These are phyloP conservation scores for Apiospora arundinis DNA, from an alignment of 2,329 filamentous ascomycete species.

Conservation along the genomic window DNA sequence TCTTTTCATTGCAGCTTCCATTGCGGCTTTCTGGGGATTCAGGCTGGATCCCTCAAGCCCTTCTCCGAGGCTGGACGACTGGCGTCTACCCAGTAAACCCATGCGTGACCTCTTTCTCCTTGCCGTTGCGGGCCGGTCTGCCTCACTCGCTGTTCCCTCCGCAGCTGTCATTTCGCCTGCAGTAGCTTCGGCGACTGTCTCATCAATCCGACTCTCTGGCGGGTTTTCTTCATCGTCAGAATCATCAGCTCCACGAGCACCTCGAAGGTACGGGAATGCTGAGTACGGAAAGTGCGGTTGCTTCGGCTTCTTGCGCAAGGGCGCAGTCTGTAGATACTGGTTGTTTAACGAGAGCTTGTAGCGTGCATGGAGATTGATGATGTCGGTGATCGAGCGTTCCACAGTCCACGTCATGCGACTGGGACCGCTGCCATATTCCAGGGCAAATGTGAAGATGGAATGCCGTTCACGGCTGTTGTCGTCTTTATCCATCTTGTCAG, in stretches of 20 bases:
- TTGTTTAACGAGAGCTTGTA: conserved; percentile 89
- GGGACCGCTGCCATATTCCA: conserved; percentile 94
- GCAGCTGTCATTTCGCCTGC: conserved; percentile 55
- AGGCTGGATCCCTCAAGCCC: conserved; percentile 49
- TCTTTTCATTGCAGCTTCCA: conserved; percentile 62
- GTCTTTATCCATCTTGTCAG: conserved; percentile 67
- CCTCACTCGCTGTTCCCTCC: conserved; percentile 73
- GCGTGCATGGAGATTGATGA: conserved; percentile 89
- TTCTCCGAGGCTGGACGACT: conserved; percentile 58
- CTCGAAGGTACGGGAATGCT: conserved; percentile 87
- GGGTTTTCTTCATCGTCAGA: conserved; percentile 70
- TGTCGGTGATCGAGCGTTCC: conserved; percentile 84
- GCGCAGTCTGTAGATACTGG: conserved; percentile 70
- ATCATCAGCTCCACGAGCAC: conserved; percentile 74
- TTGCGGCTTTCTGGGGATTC: conserved; percentile 55
- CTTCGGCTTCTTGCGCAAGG: conserved; percentile 72
- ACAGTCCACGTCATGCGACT: conserved; percentile 98
- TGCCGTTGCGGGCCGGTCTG: conserved; percentile 57
- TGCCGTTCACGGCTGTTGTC: conserved; percentile 74
- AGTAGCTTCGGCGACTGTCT: conserved; percentile 46
- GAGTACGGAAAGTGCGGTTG: conserved; percentile 90
- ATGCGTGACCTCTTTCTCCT: conserved; percentile 59
- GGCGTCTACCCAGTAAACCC: conserved; percentile 56
- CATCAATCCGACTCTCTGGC: conserved; percentile 45
- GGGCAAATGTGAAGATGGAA: conserved; percentile 85